Conservation (phyloP, 306 rosid species). For the Pyrus pyrifolia region DNA sequence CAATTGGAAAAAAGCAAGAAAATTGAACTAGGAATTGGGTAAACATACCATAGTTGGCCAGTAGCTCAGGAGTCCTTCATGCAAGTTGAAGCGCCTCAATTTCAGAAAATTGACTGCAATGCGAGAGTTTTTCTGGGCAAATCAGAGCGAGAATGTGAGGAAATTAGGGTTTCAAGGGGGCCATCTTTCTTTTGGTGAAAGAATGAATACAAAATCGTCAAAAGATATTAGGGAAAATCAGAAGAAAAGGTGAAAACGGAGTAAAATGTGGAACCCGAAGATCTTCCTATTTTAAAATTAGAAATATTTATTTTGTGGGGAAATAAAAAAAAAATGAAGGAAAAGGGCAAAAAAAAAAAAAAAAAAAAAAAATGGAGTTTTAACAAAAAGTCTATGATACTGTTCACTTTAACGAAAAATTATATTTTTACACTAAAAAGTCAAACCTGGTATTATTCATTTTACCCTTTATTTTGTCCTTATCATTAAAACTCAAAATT, state of each 20-base stretch:
- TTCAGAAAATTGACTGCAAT: neutral
- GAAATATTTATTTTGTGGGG: too few species aligned
- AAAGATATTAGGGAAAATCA: neutral
- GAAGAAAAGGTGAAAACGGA: neutral
- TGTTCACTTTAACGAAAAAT: too few species aligned
- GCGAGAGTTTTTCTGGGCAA: neutral
- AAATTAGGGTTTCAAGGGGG: neutral
- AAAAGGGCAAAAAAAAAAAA: too few species aligned
- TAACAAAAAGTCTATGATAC: too few species aligned
- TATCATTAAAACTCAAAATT: too few species aligned
- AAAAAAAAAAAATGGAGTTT: too few species aligned
- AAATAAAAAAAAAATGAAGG: too few species aligned
- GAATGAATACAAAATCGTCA: neutral
- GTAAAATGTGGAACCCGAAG: neutral
- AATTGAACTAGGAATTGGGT: neutral
- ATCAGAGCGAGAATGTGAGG: neutral
- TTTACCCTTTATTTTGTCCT: too few species aligned
- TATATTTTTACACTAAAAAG: too few species aligned
- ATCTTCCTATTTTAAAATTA: neutral
- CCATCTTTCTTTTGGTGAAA: neutral
- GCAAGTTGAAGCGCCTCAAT: neutral
- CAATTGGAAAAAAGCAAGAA: neutral
- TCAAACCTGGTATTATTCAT: too few species aligned
- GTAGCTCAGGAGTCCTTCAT: neutral
- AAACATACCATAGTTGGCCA: neutral